Evolutionary conservation across 495 filamentous ascomycete species (phyloP).

Genomic region (Hypoxylon cercidicola): DNA sequence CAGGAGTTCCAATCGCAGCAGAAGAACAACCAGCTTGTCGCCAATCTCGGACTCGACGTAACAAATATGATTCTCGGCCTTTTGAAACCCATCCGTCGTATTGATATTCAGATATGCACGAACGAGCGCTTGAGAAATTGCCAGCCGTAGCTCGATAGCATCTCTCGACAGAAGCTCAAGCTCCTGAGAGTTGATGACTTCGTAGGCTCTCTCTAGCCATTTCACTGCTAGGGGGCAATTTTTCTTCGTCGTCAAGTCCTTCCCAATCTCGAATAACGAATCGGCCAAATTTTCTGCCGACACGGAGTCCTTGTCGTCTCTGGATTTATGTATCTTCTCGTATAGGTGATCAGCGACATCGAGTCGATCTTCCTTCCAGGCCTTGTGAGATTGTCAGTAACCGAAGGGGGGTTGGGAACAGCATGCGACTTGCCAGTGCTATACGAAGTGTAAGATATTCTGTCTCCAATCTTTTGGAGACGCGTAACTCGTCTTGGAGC

Average conservation of each 20-base stretch:
- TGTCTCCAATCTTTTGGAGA: constrained; percentile 57
- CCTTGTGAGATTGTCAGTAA: constrained; percentile 56
- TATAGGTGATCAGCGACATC: constrained; percentile 85
- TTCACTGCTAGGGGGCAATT: constrained; percentile 66
- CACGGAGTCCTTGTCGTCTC: constrained; percentile 55
- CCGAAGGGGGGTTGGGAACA: constrained; percentile 18
- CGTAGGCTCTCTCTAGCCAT: constrained; percentile 80
- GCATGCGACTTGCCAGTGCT: constrained; percentile 65
- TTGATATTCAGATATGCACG: constrained; percentile 61
- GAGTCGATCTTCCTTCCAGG: constrained; percentile 74
- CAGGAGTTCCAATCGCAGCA: constrained; percentile 77
- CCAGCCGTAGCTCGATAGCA: constrained; percentile 70
- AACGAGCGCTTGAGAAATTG: constrained; percentile 71
- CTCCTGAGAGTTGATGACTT: constrained; percentile 66
- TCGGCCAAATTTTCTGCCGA: constrained; percentile 75
- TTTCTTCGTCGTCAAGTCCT: constrained; percentile 61
- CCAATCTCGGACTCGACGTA: constrained; percentile 70
- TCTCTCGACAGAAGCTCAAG: constrained; percentile 66
- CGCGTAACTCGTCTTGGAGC: constrained; percentile 44
- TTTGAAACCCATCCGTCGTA: constrained; percentile 56
- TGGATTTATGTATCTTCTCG: constrained; percentile 60
- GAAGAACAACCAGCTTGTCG: constrained; percentile 68
- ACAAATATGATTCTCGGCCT: constrained; percentile 66
- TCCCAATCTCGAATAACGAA: constrained; percentile 77
- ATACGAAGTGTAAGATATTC: constrained; percentile 79